Conservation (phyloP, 805 yeast species). For the Metschnikowia colocasiae region DNA sequence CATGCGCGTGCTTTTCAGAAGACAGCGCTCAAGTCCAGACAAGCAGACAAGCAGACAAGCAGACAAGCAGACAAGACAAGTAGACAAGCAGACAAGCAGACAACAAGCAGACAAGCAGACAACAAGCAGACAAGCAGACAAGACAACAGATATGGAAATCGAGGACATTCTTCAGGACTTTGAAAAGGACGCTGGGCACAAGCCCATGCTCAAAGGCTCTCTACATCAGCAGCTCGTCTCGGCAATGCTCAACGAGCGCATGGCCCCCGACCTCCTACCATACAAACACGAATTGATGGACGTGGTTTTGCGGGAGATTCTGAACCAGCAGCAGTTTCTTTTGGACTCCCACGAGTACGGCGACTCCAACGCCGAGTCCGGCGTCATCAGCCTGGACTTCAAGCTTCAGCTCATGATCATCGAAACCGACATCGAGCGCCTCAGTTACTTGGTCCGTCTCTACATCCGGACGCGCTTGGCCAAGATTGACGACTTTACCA, state of each 20-base stretch:
- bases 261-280: slow-evolving; percentile 81
- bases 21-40: too few relatives aligned
- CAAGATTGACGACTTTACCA: slow-evolving; percentile 69
- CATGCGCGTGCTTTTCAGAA: neutral
- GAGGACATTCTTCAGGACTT: slow-evolving; percentile 70
- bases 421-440: slow-evolving; percentile 88
- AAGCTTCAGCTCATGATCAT: slow-evolving; percentile 78
- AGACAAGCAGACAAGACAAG: too few relatives aligned
- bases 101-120: too few relatives aligned
- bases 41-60: too few relatives aligned
- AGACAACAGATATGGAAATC: slow-evolving; percentile 57
- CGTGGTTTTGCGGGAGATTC: slow-evolving; percentile 54
- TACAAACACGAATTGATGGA: slow-evolving; percentile 62
- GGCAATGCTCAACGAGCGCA: slow-evolving; percentile 81
- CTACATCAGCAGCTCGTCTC: slow-evolving; percentile 45
- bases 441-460: slow-evolving; percentile 74
- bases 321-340: slow-evolving; percentile 69
- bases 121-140: too few relatives aligned
- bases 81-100: too few relatives aligned
- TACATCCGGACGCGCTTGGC: slow-evolving; percentile 73
- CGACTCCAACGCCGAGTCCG: slow-evolving; percentile 41
- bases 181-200: slow-evolving; percentile 36
- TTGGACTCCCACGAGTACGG: slow-evolving; percentile 75
- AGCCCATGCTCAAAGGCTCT: slow-evolving; percentile 13
- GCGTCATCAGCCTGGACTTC: slow-evolving; percentile 43